Evolutionary conservation across 768 basidiomycete species (phyloP), one percentile per base, ranked within the genome.

Genomic region (Phylloporus arenicola): DNA sequence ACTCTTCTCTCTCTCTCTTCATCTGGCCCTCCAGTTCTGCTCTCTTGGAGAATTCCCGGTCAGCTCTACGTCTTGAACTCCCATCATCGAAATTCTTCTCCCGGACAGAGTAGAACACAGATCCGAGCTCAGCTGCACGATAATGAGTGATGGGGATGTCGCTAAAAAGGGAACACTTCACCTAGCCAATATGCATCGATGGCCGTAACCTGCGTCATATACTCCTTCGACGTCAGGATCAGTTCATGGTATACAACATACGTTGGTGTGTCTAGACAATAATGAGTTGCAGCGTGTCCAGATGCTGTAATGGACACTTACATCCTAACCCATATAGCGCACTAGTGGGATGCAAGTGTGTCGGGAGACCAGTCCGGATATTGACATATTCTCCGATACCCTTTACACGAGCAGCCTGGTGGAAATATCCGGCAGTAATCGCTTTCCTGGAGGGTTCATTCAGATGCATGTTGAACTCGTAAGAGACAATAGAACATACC

Each of bases 371-470:
- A 22, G 94, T 92, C 41, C 96, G 82, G 57, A 95, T 88, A 68
- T 99, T 98, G 57, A 96, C 91, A 70, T 96, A 99, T 70, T 99
- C 96, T 53, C 95, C 95, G 56, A 98, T 97, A 65, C 96, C 96
- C 74, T 99, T 99, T 33, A 95, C 95, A 56, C 93, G 75, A 16
- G 95, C 95, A 1, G 95, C 93, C 72, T 99, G 96, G 68, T 98
- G 96, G 79, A 99, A 99, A 70, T 97, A 99, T 27, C 95, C 95
- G 25, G 95, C 88, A 33, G 92, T 86, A 58, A 99, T 98, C 2
- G 92, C 92, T 81, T 95, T 98, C 65, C 94, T 92, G 56, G 30
- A 34, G 27, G 33, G 16, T 34, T 20, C 22, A 33, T 53, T 50
- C 3, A 29, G 17, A 38, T 40, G 29, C 54, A 29, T 48, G 43